phyloP scores from a whole-genome alignment of 1,284 basidiomycete genomes.

The Leccinum pachyderme region DNA sequence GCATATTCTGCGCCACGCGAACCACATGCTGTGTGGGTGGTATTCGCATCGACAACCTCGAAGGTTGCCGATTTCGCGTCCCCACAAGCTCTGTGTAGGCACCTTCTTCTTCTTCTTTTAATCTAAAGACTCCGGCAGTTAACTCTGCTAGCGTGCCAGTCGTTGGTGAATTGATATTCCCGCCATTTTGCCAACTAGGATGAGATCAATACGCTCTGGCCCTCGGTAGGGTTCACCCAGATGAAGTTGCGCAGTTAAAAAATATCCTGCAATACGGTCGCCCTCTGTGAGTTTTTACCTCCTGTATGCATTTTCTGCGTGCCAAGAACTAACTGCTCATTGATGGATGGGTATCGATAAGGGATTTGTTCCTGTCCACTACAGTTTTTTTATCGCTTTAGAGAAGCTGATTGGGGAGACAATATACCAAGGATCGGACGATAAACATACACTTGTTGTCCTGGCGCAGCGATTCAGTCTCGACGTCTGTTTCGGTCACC shows the following conservation, averaged over 20 bases:
- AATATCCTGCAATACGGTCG: background rate
- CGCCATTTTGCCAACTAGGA: background rate
- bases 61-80: background rate
- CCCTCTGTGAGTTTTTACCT: background rate
- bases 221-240: background rate
- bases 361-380: too few species aligned
- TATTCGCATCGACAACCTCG: background rate
- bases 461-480: background rate
- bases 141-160: background rate
- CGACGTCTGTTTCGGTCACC: background rate
- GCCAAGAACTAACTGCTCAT: background rate
- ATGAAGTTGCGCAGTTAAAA: background rate
- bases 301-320: background rate
- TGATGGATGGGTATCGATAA: background rate
- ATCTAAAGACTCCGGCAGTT: background rate
- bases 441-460: background rate
- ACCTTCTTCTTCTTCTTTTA: too few species aligned
- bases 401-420: background rate
- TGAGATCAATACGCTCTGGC: background rate
- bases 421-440: background rate
- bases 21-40: too few species aligned
- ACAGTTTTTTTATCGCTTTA: background rate
- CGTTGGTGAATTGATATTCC: background rate
- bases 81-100: background rate
- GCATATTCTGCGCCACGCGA: too few species aligned